Conservation (phyloP, 768 basidiomycete species). For the Amanita rubescens region DNA sequence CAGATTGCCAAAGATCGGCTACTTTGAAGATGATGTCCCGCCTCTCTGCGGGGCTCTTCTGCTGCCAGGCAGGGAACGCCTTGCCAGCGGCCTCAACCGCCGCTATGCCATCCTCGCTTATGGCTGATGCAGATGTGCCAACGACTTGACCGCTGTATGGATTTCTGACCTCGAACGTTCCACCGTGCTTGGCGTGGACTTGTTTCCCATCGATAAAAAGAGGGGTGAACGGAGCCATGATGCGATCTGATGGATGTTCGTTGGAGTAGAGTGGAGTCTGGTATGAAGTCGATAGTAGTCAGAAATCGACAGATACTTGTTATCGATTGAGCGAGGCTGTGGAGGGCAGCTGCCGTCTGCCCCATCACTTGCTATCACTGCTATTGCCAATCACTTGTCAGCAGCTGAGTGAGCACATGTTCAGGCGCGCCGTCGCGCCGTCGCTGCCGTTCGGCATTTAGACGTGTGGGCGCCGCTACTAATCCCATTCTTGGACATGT, state of each 20-base stretch:
- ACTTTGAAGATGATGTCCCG: conserved; percentile 43
- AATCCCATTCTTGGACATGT: too few relatives aligned
- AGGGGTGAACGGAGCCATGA: conserved; percentile 24
- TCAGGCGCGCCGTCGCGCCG: too few relatives aligned
- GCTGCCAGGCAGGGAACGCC: conserved; percentile 44
- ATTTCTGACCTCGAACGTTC: conserved; percentile 40
- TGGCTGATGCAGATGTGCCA: conserved; percentile 38
- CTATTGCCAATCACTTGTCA: too few relatives aligned
- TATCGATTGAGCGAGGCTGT: too few relatives aligned
- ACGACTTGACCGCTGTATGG: conserved; percentile 35
- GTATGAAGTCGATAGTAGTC: too few relatives aligned
- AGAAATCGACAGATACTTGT: too few relatives aligned
- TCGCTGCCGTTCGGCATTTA: too few relatives aligned
- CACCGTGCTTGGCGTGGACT: conserved; percentile 24
- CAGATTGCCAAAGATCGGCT: conserved; percentile 35
- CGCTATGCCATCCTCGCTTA: conserved; percentile 33
- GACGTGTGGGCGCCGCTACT: too few relatives aligned
- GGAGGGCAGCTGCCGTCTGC: too few relatives aligned
- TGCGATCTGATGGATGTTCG: neutral
- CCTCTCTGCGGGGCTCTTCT: conserved; percentile 24
- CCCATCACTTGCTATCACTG: too few relatives aligned
- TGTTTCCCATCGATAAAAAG: conserved; percentile 36
- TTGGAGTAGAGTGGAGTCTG: too few relatives aligned
- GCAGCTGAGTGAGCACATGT: too few relatives aligned
- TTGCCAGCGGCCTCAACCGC: conserved; percentile 38